Evolutionary conservation across 148 eudicot species (phyloP).

Genomic region (Fagopyrum tataricum): DNA sequence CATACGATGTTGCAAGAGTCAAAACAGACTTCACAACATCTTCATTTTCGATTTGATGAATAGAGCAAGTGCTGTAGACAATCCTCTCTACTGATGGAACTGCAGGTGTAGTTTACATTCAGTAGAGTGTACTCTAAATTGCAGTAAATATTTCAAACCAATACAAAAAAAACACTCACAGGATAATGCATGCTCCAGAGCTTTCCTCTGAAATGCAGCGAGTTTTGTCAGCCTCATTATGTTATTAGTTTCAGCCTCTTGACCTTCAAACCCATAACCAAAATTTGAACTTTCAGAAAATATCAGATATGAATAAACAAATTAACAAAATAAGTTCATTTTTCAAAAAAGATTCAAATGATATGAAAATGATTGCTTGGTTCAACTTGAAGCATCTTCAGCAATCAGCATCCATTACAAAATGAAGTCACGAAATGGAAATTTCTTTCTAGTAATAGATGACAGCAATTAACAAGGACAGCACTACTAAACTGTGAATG

Average conservation of each 20-base stretch:
- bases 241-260: constrained; percentile 38
- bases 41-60: constrained; percentile 90
- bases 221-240: constrained; percentile 51
- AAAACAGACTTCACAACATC: constrained; percentile 73
- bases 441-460: not conserved
- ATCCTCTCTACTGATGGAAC: constrained; percentile 94
- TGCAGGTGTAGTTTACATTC: constrained; percentile 19
- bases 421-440: no score
- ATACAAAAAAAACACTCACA: constrained; percentile 43
- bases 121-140: not conserved
- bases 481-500: not conserved
- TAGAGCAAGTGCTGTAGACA: constrained; percentile 93
- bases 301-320: not conserved
- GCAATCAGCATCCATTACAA: not conserved
- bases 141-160: not conserved
- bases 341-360: not conserved
- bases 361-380: not conserved
- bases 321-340: not conserved
- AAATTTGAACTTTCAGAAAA: not conserved
- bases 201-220: constrained; percentile 85
- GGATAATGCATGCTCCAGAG: constrained; percentile 73
- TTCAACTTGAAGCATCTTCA: not conserved
- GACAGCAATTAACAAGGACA: not conserved
- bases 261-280: constrained; percentile 22
- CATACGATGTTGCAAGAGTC: constrained; percentile 53